Base-by-base conservation (phyloP, 1,284 basidiomycete species). In the Sporisorium scitamineum region DNA sequence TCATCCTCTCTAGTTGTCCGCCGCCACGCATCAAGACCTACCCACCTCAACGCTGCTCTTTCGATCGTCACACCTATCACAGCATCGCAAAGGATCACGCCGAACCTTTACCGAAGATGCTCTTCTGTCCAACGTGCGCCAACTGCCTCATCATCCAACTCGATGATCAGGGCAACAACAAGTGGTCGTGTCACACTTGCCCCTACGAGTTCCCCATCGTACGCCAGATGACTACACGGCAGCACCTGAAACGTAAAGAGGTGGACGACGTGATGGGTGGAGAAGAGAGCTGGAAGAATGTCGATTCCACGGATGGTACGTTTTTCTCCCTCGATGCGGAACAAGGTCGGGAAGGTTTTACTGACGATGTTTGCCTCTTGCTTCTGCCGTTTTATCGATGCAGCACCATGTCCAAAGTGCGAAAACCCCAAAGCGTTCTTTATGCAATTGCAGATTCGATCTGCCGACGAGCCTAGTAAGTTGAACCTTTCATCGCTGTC, bases 61-160 rank as follows among this genome's bases (percentile, higher is more conserved):
- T 20, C 14, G 18, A 27, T 6, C 37, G 3, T 2, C 27, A 42
- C 22, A 16, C 14, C 18, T 3, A 20, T n/a, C 8, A 7, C 31
- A 27, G 37, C 24, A 37, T 20, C 18, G 8, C 29, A n/a, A 20
- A 9, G 48, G 8, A 32, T 7, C 6, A 9, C 37, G 2, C 20
- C 2, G 3, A 31, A n/a, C 20, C 29, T 2, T 31, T 8, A 9
- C 6, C 27, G 14, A 24, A 13, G 20, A 94, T 95, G 94, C 89
- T 96, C 29, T 97, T 97, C 88, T 98, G 96, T 84, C 95, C 95
- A 39, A 94, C 92, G 61, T 99, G 96, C 85, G 91, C 94, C 51
- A 98, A 98, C 86, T 89, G 94, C 64, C 90, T 98, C 18, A 90
- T 94, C 57, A 93, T 97, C 56, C 75, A 81, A 32, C 70, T 78